Evolutionary conservation across 202 grass and related monocot genomes (phyloP), one percentile per base, ranked within the genome.

Genomic region (Zizania palustris): DNA sequence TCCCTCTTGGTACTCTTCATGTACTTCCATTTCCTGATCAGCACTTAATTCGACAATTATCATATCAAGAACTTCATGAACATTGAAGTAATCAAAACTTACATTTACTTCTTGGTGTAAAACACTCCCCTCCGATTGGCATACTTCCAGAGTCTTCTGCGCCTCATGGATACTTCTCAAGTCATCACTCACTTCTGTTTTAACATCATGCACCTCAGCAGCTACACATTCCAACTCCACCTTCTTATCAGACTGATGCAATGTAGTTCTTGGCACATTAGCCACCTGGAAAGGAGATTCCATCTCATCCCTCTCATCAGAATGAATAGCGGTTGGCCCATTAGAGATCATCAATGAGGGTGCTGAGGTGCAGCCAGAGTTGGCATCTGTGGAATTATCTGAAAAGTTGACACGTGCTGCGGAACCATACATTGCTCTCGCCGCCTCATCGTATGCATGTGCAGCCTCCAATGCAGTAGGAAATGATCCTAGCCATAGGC

Each of bases 401-500:
- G 87, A 69, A 18, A 95, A 87, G 70, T 99, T 99, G 64, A 95
- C 74, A 18, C 85, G 87, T 43, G 96, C 96, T n/a, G 46, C 50
- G 4, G 77, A 7, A 5, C 96, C 96, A 58, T 99, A 95, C 96
- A 99, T 92, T 4, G 91, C 89, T 84, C 72, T 90, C 2, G 96
- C 96, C 37, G 96, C 96, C 13, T 88, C 89, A 9, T 99, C 96
- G 6, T 99, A 99, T 60, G 85, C 87, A 54, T 60, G 77, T 10
- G 96, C 96, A 82, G 92, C 96, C 64, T 86, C 57, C 18, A 74
- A 9, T 0, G 83, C 92, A 16, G 87, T 92, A 36, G 87, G 89
- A 40, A 92, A 99, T 13, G 96, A 92, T 42, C 96, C 96, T 6
- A 99, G 83, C 96, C 96, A 99, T 6, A 99, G 89, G 15, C 92